Percentiles rank a stretch among this genome's conserved stretches.
These are phyloP conservation scores for Fusarium sulawesiense DNA, from an alignment of 2,329 filamentous ascomycete species.

Conservation along the genomic window DNA sequence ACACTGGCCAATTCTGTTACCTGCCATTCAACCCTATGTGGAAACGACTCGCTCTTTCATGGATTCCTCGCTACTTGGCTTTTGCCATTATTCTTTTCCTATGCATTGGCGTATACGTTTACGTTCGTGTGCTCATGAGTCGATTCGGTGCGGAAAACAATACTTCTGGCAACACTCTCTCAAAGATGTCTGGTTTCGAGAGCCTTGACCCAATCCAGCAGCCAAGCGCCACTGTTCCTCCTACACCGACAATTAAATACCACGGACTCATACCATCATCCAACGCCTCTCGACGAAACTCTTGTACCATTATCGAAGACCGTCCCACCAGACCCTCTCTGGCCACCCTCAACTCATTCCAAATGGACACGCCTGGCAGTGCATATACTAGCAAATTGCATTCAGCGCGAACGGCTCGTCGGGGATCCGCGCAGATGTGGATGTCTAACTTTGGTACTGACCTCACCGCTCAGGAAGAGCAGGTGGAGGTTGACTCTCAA, in stretches of 20 bases:
- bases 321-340: conserved; percentile 22
- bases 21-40: conserved; percentile 74
- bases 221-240: conserved; percentile 34
- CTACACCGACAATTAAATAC: conserved; percentile 48
- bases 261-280: conserved; percentile 51
- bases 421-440: conserved; percentile 38
- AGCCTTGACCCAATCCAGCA: conserved; percentile 18
- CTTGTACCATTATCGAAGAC: conserved; percentile 16
- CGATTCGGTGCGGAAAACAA: conserved; percentile 49
- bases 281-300: conserved; percentile 33
- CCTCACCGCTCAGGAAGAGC: conserved; percentile 14
- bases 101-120: conserved; percentile 76
- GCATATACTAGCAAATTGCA: conserved; percentile 25
- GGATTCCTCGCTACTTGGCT: conserved; percentile 79
- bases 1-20: conserved; percentile 76
- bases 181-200: conserved; percentile 23
- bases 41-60: conserved; percentile 75
- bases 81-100: conserved; percentile 71
- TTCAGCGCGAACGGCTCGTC: conserved; percentile 21
- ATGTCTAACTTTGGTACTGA: conserved; percentile 31
- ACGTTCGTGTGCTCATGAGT: conserved; percentile 64
- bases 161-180: conserved; percentile 27
- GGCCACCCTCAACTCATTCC: conserved; percentile 33
- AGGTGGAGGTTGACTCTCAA: conserved; percentile 22
- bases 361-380: conserved; percentile 14